Evolutionary conservation across 352 stramenopile genomes (phyloP).

Genomic region (Poterioochromonas sp.): DNA sequence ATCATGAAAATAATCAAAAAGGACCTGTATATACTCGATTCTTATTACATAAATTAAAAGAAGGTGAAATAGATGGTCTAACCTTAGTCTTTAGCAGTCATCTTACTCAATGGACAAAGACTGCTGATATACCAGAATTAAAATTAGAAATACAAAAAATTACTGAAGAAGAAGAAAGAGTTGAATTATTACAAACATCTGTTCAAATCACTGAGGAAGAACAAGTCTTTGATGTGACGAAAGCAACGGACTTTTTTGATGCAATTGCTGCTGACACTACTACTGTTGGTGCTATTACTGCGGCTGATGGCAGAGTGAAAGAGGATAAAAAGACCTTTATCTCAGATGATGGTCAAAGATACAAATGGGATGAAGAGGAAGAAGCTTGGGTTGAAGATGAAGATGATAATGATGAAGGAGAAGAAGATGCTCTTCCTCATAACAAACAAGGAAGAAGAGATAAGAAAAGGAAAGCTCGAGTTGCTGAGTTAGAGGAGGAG

Average conservation of each 20-base stretch:
- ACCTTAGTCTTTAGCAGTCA: slow-evolving; percentile 37
- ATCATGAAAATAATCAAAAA: not conserved
- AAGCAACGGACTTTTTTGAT: not conserved
- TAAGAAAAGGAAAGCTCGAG: not conserved
- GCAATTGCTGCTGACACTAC: too few species aligned
- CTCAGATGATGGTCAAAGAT: slow-evolving; percentile 40
- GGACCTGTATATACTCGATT: not conserved
- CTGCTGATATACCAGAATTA: not conserved
- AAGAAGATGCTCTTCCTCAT: slow-evolving; percentile 29
- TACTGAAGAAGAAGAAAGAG: slow-evolving; percentile 13
- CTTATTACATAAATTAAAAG: slow-evolving; percentile 23
- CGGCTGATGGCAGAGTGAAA: not conserved
- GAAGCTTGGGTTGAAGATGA: slow-evolving; percentile 42
- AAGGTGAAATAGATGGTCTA: slow-evolving; percentile 27
- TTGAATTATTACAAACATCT: not conserved
- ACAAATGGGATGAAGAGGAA: slow-evolving; percentile 42
- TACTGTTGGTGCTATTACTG: not conserved
- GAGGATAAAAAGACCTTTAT: slow-evolving; percentile 39
- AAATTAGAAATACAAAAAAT: not conserved
- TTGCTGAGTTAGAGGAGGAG: too few species aligned
- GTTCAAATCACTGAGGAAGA: not conserved
- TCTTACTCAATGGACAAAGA: slow-evolving; percentile 30
- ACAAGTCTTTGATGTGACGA: not conserved
- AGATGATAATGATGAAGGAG: not conserved
- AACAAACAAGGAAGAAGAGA: not conserved